A percentile compares a stretch with the other conserved stretches of the same genome.
These are phyloP conservation scores for Calendula officinalis DNA, from an alignment of 129 eudicot genomes.

Conservation along the genomic window DNA sequence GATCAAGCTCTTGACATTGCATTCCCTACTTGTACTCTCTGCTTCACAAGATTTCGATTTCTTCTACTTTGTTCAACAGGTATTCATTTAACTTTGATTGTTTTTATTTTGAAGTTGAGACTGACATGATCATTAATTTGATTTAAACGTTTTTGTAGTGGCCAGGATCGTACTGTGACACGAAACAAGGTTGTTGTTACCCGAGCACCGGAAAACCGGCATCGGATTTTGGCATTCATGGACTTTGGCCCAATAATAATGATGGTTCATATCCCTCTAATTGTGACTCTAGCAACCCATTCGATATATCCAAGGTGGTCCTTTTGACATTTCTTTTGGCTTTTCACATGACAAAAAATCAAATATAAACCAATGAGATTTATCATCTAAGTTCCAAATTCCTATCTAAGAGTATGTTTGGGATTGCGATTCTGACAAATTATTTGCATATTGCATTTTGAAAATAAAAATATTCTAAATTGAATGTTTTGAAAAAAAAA, in stretches of 20 bases:
- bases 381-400: no score
- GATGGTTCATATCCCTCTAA: conserved; percentile 70
- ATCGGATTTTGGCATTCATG: conserved; percentile 75
- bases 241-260: conserved; percentile 80
- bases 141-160: conserved; percentile 41
- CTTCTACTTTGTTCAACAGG: conserved; percentile 89
- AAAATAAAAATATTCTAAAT: no score
- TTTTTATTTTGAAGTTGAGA: no score
- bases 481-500: no score
- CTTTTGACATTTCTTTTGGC: background rate
- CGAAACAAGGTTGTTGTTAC: conserved; percentile 66
- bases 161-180: conserved; percentile 80
- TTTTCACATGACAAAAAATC: background rate
- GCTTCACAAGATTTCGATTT: conserved; percentile 68
- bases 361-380: no score
- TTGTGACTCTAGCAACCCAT: conserved; percentile 54
- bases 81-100: no score
- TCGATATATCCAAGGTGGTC: conserved; percentile 61
- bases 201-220: conserved; percentile 68
- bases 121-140: no score
- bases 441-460: no score
- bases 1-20: conserved; percentile 16
- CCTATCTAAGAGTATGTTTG: no score
- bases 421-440: no score
- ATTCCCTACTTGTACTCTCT: no score